These are phyloP conservation scores for Boeremia lycopersici DNA, from an alignment of 2,329 filamentous ascomycete species.

Conservation along the genomic window DNA sequence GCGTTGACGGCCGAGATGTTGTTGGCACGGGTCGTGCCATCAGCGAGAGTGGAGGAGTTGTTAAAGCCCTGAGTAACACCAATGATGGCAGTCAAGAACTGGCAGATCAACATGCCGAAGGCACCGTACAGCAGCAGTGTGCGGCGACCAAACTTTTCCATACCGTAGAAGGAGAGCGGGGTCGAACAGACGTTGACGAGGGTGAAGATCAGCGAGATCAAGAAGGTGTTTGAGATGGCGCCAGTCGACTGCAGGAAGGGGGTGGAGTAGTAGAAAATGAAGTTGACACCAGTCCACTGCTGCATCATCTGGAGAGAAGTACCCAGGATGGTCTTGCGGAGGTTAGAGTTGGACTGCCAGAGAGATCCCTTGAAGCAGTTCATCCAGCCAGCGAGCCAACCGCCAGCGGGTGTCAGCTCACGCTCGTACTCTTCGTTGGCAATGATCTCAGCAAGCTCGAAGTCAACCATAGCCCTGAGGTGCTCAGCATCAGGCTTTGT, in stretches of 20 bases:
- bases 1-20: conserved; percentile 25
- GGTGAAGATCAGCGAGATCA: conserved; percentile 73
- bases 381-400: conserved; percentile 44
- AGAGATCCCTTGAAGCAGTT: conserved; percentile 18
- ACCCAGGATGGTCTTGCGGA: conserved; percentile 48
- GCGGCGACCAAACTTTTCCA: conserved; percentile 76
- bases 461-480: conserved; percentile 44
- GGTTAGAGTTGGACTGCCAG: conserved; percentile 39
- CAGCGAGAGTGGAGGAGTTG: conserved; percentile 20
- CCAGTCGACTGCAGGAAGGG: conserved; percentile 28
- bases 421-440: conserved; percentile 76
- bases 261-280: conserved; percentile 46
- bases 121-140: conserved; percentile 73
- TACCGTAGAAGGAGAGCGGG: conserved; percentile 70
- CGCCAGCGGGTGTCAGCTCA: conserved; percentile 60
- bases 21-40: conserved; percentile 11
- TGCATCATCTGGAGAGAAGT: conserved; percentile 72
- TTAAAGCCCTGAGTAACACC: conserved; percentile 27
- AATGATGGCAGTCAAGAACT: conserved; percentile 39
- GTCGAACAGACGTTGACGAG: conserved; percentile 77
- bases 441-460: conserved; percentile 63
- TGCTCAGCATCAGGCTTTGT: conserved; percentile 8
- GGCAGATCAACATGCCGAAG: conserved; percentile 64
- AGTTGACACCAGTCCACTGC: conserved; percentile 62
- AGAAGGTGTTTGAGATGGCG: conserved; percentile 56